A percentile compares a stretch with the other conserved stretches of the same genome.
phyloP scores from a whole-genome alignment of 768 basidiomycete species.

The Auricularia heimuer region DNA sequence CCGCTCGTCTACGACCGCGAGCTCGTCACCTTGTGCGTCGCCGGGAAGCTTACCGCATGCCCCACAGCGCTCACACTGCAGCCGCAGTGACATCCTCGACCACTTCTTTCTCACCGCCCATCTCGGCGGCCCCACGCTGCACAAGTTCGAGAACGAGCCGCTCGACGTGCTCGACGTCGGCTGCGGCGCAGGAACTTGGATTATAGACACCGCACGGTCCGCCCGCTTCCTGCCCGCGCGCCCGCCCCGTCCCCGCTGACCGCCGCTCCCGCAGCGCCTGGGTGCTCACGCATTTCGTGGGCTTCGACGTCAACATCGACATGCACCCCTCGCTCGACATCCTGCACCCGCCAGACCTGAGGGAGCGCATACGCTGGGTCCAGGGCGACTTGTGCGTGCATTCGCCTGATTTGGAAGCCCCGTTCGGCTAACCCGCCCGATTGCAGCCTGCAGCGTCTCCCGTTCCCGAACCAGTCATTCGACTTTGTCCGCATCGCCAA shows the following conservation, averaged over 20 bases:
- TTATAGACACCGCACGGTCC: neutral
- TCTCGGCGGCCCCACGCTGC: neutral
- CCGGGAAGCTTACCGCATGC: neutral
- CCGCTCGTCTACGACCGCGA: neutral
- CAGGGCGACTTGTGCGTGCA: neutral
- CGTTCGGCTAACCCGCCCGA: neutral
- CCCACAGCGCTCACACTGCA: neutral
- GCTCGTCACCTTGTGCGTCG: neutral
- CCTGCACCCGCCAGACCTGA: neutral
- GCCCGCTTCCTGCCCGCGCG: neutral
- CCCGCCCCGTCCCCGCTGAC: neutral
- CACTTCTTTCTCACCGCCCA: neutral
- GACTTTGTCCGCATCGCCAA: neutral
- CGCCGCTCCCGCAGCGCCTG: neutral
- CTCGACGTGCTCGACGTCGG: constrained; percentile 2
- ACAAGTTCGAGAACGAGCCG: neutral
- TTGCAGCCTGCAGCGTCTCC: neutral
- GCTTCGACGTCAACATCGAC: neutral
- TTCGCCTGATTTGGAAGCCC: neutral
- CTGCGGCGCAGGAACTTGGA: constrained; percentile 1
- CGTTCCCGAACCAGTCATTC: neutral
- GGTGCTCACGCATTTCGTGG: neutral
- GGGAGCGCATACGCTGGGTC: neutral
- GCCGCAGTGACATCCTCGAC: neutral
- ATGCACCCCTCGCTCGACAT: neutral